These are phyloP conservation scores for Hordeum marinum DNA, from an alignment of 176 grass and related monocot genomes.

Conservation along the genomic window DNA sequence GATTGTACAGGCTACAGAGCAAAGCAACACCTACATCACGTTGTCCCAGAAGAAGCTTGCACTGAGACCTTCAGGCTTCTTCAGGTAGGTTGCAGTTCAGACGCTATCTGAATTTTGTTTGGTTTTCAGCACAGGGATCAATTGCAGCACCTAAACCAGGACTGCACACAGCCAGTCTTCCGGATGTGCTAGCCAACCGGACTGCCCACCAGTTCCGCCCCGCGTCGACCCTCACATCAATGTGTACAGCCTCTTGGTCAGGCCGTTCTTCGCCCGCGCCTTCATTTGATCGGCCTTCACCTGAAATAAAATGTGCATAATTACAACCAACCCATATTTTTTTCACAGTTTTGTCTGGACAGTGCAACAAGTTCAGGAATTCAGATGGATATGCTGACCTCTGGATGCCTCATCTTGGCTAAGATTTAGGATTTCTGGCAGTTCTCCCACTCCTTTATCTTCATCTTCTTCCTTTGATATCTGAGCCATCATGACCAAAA, in stretches of 20 bases:
- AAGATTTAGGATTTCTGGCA: slow-evolving; percentile 67
- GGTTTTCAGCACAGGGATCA: no score
- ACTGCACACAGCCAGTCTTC: no score
- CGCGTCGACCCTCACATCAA: slow-evolving; percentile 43
- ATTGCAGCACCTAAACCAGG: no score
- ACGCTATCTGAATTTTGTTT: background rate
- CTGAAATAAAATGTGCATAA: slow-evolving; percentile 22
- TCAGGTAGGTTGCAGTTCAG: background rate
- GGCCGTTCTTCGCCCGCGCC: slow-evolving; percentile 48
- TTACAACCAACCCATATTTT: background rate
- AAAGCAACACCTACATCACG: background rate
- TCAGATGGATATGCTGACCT: slow-evolving; percentile 36
- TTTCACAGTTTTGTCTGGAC: background rate
- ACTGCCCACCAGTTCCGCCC: slow-evolving; percentile 39
- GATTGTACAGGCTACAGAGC: background rate
- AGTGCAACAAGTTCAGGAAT: background rate
- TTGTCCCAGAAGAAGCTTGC: background rate
- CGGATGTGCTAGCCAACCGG: slow-evolving; percentile 24
- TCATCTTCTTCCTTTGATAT: slow-evolving; percentile 53
- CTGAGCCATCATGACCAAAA: no score
- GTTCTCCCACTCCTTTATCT: slow-evolving; percentile 74
- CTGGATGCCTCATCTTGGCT: slow-evolving; percentile 53
- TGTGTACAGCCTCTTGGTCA: slow-evolving; percentile 31
- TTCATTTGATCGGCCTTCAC: slow-evolving; percentile 46
- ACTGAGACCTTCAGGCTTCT: background rate